Evolutionary conservation across 371 early-diverging fungal species (phyloP).

Genomic region (Mucor ambiguus): DNA sequence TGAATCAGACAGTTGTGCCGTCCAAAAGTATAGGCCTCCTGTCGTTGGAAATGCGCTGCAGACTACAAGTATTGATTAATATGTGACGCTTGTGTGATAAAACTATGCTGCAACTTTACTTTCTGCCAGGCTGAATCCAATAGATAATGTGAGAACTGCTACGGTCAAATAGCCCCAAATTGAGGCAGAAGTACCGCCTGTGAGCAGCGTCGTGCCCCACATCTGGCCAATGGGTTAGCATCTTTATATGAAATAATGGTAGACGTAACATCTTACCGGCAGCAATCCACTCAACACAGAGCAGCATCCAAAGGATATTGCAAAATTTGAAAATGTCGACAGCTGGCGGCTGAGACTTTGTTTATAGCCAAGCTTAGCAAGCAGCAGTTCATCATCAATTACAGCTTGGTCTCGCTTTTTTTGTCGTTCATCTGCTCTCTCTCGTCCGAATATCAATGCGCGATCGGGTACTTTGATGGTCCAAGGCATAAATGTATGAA

Average conservation of each 20-base stretch:
- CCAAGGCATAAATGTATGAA: not conserved
- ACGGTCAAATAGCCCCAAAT: conserved; percentile 69
- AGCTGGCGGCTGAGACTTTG: conserved; percentile 28
- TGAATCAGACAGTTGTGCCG: conserved; percentile 31
- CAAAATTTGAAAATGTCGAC: conserved; percentile 42
- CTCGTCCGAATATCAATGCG: conserved; percentile 3
- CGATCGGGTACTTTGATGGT: conserved; percentile 13
- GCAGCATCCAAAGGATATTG: conserved; percentile 56
- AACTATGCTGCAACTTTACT: conserved; percentile 17
- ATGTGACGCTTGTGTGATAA: not conserved
- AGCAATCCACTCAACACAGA: conserved; percentile 54
- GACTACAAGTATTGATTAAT: conserved; percentile 10
- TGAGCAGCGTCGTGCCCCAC: conserved; percentile 43
- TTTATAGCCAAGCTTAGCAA: conserved; percentile 32
- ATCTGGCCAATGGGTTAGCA: conserved; percentile 11
- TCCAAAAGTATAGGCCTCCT: conserved; percentile 38
- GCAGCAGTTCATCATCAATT: conserved; percentile 27
- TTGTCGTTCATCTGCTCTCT: conserved; percentile 3
- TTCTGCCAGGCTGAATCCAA: conserved; percentile 66
- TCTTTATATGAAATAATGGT: not conserved
- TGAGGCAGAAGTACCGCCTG: conserved; percentile 64
- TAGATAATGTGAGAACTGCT: conserved; percentile 51
- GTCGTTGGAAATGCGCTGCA: conserved; percentile 37
- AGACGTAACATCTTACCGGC: conserved; percentile 37
- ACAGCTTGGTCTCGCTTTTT: conserved; percentile 4